A percentile compares a stretch with the other conserved stretches of the same genome.
Conservation (phyloP, 1,139 yeast species). For the Yamadazyma diospyri region DNA sequence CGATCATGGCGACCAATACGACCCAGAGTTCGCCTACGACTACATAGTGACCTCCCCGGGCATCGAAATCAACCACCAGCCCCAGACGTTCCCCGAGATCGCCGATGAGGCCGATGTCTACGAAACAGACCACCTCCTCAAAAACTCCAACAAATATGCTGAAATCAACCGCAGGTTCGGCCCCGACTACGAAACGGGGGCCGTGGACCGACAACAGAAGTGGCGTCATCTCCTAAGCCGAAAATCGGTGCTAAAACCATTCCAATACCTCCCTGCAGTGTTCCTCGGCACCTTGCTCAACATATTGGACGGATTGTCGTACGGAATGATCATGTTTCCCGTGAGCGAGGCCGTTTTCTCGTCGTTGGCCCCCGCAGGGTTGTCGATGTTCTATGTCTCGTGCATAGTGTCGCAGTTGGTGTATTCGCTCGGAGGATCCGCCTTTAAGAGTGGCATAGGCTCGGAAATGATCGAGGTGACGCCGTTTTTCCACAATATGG, state of each 20-base stretch:
- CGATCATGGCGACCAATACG: constrained; percentile 1
- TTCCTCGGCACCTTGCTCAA: constrained; percentile 80
- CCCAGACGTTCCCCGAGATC: background rate
- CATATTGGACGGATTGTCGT: constrained; percentile 87
- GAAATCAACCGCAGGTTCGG: constrained; percentile 3
- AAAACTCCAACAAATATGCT: constrained; percentile 1
- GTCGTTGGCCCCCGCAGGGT: constrained; percentile 78
- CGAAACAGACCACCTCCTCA: constrained; percentile 5
- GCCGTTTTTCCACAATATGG: constrained; percentile 96
- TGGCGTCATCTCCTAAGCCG: background rate
- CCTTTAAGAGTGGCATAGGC: constrained; percentile 86
- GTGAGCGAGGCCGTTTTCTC: constrained; percentile 76
- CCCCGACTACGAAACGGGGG: constrained; percentile 10
- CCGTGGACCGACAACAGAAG: background rate
- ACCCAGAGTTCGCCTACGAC: constrained; percentile 10
- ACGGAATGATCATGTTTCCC: constrained; percentile 97
- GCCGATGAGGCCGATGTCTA: background rate
- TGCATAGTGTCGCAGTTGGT: constrained; percentile 85
- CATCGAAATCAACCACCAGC: constrained; percentile 18
- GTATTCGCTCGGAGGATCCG: constrained; percentile 86
- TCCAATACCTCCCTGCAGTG: constrained; percentile 68
- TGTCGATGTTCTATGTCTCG: constrained; percentile 91
- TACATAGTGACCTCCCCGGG: constrained; percentile 24
- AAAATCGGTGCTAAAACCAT: constrained; percentile 26
- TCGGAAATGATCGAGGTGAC: constrained; percentile 98